Evolutionary conservation across 345 rosid species (phyloP), one percentile per base, ranked within the genome.

Genomic region (Cardamine occulta): DNA sequence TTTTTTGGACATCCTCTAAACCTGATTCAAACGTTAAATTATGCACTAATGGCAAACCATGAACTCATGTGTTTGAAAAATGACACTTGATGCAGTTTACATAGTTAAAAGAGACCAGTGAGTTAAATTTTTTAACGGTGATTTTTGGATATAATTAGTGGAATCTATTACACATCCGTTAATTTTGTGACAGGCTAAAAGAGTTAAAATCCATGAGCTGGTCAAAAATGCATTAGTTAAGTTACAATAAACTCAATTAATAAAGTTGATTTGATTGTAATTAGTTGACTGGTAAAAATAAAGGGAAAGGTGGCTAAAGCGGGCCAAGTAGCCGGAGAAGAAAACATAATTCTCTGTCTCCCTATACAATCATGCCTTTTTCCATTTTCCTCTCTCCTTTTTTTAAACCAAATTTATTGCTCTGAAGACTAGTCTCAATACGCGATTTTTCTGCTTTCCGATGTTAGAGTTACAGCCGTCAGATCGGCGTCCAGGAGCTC

Each of bases 391-490:
- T 48, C 17, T 42, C 60, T 59, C 7, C 44, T 29, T 74, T 39
- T 39, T 64, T 32, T 32, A 11, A 52, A 19, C 65, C 12, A 26
- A 68, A 42, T 23, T 70, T 15, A 62, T 57, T 13, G 66, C 61
- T 48, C 14, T 0, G 4, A 34, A 52, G 23, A 59, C 34, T 48
- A 45, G 19, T 45, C 49, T 45, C 9, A 70, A 59, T 26, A 63
- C 29, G 55, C 56, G 62, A 61, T 57, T 71, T 63, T 32, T 35
- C 47, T 68, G 72, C 57, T 54, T 19, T 9, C n/a, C 59, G 70
- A 84, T 84, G 89, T 66, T 68, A 62, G 76, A 63, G 39, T 59
- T 78, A 60, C 83, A 82, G 63, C 82, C 83, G 61, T 81, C 80
- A 60, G 78, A 60, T 67, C 74, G 74, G 47, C 78, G 81, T 48